These are phyloP conservation scores for Anthostomella pinea DNA, from an alignment of 2,329 filamentous ascomycete species.

Conservation along the genomic window DNA sequence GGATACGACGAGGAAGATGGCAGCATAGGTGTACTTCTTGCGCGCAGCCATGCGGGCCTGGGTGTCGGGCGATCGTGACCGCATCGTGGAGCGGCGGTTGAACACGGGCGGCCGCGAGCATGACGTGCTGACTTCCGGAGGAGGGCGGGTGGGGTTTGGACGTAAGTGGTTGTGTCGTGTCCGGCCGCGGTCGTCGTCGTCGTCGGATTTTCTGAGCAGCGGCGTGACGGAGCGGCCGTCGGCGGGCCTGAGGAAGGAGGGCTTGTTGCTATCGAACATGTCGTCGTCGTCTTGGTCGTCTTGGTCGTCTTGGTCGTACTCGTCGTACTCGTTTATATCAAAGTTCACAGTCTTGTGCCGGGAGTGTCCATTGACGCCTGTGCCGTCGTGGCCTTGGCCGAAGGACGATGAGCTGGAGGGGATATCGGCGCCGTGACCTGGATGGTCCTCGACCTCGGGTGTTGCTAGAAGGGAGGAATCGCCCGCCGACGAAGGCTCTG, in stretches of 20 bases:
- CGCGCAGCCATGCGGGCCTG: slow-evolving; percentile 64
- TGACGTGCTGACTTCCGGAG: slow-evolving; percentile 23
- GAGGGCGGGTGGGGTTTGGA: slow-evolving; percentile 23
- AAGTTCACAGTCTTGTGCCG: slow-evolving; percentile 10
- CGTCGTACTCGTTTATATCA: slow-evolving; percentile 13
- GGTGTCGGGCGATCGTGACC: slow-evolving; percentile 71
- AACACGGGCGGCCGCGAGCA: slow-evolving; percentile 34
- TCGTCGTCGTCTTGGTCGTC: slow-evolving; percentile 36
- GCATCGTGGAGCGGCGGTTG: slow-evolving; percentile 64
- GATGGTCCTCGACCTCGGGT: slow-evolving; percentile 27
- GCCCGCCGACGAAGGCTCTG: slow-evolving; percentile 23
- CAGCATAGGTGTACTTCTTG: slow-evolving; percentile 84
- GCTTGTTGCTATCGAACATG: slow-evolving; percentile 39
- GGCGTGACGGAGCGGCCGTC: slow-evolving; percentile 45
- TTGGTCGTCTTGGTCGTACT: slow-evolving; percentile 26
- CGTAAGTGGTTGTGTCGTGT: slow-evolving; percentile 25
- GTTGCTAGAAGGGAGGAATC: too few species aligned
- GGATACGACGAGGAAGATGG: slow-evolving; percentile 77
- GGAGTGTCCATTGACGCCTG: slow-evolving; percentile 3
- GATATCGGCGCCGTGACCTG: slow-evolving; percentile 27
- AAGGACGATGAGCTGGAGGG: too few species aligned
- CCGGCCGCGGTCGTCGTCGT: slow-evolving; percentile 26
- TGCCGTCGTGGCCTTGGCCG: slow-evolving; percentile 6
- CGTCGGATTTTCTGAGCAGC: slow-evolving; percentile 37
- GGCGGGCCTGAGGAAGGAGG: slow-evolving; percentile 44